A percentile compares a stretch with the other conserved stretches of the same genome.
phyloP scores from a whole-genome alignment of 768 basidiomycete species.

The Wakefieldia striispora region DNA sequence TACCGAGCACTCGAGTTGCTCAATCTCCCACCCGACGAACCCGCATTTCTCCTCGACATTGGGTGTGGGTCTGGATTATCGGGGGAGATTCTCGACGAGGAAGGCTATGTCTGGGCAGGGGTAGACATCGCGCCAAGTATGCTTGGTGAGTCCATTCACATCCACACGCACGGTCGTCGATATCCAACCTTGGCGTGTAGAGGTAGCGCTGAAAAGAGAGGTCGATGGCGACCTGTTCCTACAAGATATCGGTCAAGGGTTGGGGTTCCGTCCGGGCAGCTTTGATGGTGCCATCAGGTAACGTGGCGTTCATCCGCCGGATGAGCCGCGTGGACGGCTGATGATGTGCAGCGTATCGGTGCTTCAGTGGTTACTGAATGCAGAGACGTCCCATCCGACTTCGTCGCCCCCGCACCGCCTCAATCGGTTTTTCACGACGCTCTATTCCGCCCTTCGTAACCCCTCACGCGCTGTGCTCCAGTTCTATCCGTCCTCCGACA shows the following conservation, averaged over 20 bases:
- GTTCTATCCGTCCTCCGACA: constrained; percentile 96
- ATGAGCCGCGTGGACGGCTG: not conserved
- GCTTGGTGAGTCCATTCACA: constrained; percentile 63
- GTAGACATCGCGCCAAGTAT: constrained; percentile 96
- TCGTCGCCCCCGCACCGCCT: constrained; percentile 87
- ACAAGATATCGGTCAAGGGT: constrained; percentile 97
- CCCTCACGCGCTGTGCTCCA: constrained; percentile 86
- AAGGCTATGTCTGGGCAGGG: constrained; percentile 91
- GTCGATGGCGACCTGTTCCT: constrained; percentile 95
- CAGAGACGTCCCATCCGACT: constrained; percentile 86
- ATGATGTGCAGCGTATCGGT: constrained; percentile 79
- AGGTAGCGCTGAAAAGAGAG: constrained; percentile 93
- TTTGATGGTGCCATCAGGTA: constrained; percentile 98
- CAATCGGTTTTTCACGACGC: constrained; percentile 87
- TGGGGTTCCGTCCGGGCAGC: constrained; percentile 93
- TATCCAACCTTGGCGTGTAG: constrained; percentile 37
- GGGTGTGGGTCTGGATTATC: constrained; percentile 97
- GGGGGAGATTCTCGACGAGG: constrained; percentile 94
- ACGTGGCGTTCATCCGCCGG: constrained; percentile 8
- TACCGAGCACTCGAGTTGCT: constrained; percentile 91
- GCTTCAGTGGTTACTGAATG: constrained; percentile 98
- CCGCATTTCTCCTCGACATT: constrained; percentile 89
- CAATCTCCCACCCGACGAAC: constrained; percentile 72
- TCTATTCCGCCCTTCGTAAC: constrained; percentile 82
- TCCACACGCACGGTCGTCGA: not conserved